Evolutionary conservation across 2,329 filamentous ascomycete genomes (phyloP).

Genomic region (Cercospora brassicicola): DNA sequence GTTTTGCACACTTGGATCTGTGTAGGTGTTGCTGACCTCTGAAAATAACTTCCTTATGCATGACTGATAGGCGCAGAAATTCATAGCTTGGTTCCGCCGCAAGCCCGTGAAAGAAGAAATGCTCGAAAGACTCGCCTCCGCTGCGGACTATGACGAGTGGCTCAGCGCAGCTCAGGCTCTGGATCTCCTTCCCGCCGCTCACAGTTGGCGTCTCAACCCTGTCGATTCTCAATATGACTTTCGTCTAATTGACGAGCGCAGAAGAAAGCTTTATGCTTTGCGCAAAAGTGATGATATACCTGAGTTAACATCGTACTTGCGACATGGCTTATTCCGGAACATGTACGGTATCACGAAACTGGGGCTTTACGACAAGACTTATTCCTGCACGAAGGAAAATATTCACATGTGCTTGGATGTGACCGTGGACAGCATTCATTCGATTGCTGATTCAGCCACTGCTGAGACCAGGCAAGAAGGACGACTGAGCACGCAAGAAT

Average conservation of each 20-base stretch:
- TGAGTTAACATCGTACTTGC: conserved; percentile 73
- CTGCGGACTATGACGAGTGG: conserved; percentile 25
- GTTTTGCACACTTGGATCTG: background rate
- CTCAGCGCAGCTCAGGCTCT: conserved; percentile 22
- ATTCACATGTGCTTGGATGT: conserved; percentile 91
- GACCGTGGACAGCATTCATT: conserved; percentile 75
- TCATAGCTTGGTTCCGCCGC: conserved; percentile 8
- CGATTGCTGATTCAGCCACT: conserved; percentile 69
- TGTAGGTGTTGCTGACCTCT: background rate
- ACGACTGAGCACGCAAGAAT: conserved; percentile 68
- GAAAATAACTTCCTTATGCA: background rate
- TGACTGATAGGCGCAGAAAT: conserved; percentile 1
- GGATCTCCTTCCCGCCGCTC: conserved; percentile 19
- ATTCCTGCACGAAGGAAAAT: conserved; percentile 85
- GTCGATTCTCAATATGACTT: conserved; percentile 27
- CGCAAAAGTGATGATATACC: conserved; percentile 39
- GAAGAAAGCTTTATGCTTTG: conserved; percentile 17
- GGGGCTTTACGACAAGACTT: conserved; percentile 78
- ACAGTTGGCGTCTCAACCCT: conserved; percentile 28
- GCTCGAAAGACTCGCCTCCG: conserved; percentile 17
- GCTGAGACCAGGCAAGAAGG: conserved; percentile 20
- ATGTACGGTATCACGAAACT: conserved; percentile 84
- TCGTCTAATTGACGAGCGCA: conserved; percentile 24
- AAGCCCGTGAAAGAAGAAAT: conserved; percentile 18
- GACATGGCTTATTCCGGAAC: conserved; percentile 76